Base-by-base conservation (phyloP, 345 rosid genomes). In the Gossypium stocksii region DNA sequence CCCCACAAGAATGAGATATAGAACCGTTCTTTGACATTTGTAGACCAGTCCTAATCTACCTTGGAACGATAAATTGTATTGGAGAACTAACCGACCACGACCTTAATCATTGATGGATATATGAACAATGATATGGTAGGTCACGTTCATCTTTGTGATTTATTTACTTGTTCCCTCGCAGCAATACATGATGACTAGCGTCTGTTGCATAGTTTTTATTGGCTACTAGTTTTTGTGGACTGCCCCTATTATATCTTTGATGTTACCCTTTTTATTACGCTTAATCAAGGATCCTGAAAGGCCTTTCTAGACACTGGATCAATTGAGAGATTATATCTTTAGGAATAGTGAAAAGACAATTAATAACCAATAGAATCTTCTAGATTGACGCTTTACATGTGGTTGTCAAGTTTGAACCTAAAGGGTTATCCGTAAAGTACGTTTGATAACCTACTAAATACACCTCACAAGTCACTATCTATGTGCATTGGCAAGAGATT, bases 171-270 rank as follows among this genome's bases (percentile, higher is more conserved):
- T 77, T 79, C 81, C 72, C 72, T 63, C 27, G 73, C 80, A 72
- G 66, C 74, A 49, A 43, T 68, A 34, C 66, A 63, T 77, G 76
- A 72, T 65, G 66, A 60, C 57, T 14, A 70, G 19, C 27, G 51
- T 51, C 66, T 23, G 27, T 19, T 59, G 14, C 56, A 27, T 76
- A 14, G 66, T 67, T 74, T 71, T 63, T 38, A n/a, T 38, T 9
- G 81, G 80, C 73, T 29, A 65, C 64, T 63, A 27, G 75, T 70
- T 9, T 54, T 57, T 73, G 65, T 64, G 72, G 56, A 74, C 67
- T 78, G 52, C 60, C 61, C 61, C 75, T 77, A 74, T 78, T 77
- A 74, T 78, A 72, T 45, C 54, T 73, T 59, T 71, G 27, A 73
- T 61, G 57, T 72, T 75, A 23, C 76, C 22, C 9, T 20, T 74